phyloP scores from a whole-genome alignment of 2,329 filamentous ascomycete species.

The Exophiala spinifera region DNA sequence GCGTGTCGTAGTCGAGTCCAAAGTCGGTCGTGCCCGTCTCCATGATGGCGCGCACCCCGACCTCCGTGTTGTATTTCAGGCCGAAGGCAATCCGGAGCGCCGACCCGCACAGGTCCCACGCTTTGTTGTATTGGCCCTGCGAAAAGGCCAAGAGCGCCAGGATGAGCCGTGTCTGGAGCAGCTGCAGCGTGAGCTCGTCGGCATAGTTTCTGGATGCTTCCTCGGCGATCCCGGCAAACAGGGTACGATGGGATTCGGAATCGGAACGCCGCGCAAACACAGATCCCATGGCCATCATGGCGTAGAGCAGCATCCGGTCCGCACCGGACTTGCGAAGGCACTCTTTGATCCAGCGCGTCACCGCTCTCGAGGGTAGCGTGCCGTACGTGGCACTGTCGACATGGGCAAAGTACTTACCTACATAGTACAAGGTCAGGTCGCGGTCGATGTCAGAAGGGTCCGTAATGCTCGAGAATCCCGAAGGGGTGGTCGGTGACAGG shows the following conservation, averaged over 20 bases:
- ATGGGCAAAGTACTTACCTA: constrained; percentile 57
- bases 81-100: constrained; percentile 60
- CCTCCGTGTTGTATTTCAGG: constrained; percentile 63
- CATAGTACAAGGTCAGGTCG: constrained; percentile 49
- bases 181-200: constrained; percentile 57
- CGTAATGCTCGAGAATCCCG: constrained; percentile 42
- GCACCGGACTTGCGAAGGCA: constrained; percentile 49
- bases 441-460: constrained; percentile 56
- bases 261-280: constrained; percentile 49
- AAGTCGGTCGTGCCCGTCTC: constrained; percentile 52
- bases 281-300: constrained; percentile 57
- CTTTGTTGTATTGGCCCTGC: constrained; percentile 56
- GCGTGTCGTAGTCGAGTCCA: constrained; percentile 55
- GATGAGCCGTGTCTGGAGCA: constrained; percentile 66
- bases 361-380: constrained; percentile 55
- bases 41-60: constrained; percentile 48
- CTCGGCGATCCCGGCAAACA: constrained; percentile 55
- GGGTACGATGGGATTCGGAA: constrained; percentile 43
- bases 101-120: constrained; percentile 62
- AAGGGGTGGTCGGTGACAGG: constrained; percentile 1
- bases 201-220: constrained; percentile 54
- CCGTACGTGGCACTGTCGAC: constrained; percentile 54
- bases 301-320: constrained; percentile 60
- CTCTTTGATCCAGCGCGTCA: constrained; percentile 54
- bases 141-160: constrained; percentile 65